Evolutionary conservation across 192 early-diverging fungal species (phyloP).

Genomic region (Kickxella alabastrina): DNA sequence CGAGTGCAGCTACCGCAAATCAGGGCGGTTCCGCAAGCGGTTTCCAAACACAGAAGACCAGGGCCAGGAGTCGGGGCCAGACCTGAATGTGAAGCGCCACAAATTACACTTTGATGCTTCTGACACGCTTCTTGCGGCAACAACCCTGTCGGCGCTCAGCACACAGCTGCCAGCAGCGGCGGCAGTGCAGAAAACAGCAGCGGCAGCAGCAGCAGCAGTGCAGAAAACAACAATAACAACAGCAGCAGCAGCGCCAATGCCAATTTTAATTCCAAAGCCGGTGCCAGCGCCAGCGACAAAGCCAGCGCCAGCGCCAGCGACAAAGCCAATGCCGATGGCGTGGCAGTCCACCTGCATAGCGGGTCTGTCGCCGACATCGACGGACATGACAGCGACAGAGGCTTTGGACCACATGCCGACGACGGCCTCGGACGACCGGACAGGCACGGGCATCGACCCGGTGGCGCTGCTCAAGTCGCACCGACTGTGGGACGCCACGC

Average conservation of each 20-base stretch:
- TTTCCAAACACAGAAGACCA: slow-evolving; percentile 29
- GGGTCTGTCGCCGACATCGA: slow-evolving; percentile 2
- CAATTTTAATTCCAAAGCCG: no score
- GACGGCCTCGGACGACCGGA: no score
- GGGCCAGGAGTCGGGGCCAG: slow-evolving; percentile 41
- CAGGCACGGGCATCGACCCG: no score
- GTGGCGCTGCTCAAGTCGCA: slow-evolving; percentile 24
- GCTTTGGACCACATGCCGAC: slow-evolving; percentile 11
- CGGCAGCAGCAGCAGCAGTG: no score
- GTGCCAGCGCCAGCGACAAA: no score
- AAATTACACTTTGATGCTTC: background rate
- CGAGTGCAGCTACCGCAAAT: slow-evolving; percentile 42
- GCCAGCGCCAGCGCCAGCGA: slow-evolving; percentile 4
- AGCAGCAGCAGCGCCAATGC: no score
- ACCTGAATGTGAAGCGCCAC: no score
- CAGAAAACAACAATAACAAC: no score
- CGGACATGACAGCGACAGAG: slow-evolving; percentile 16
- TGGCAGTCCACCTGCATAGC: background rate
- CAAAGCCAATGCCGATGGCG: background rate
- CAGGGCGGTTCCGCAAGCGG: slow-evolving; percentile 49
- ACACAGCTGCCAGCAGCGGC: background rate
- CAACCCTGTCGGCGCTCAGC: background rate
- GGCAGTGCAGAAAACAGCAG: no score
- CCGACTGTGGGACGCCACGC: slow-evolving; percentile 24
- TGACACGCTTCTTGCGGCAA: background rate